Base-by-base conservation (phyloP, 2,329 filamentous ascomycete genomes). In the Tolypocladium guangdongense region DNA sequence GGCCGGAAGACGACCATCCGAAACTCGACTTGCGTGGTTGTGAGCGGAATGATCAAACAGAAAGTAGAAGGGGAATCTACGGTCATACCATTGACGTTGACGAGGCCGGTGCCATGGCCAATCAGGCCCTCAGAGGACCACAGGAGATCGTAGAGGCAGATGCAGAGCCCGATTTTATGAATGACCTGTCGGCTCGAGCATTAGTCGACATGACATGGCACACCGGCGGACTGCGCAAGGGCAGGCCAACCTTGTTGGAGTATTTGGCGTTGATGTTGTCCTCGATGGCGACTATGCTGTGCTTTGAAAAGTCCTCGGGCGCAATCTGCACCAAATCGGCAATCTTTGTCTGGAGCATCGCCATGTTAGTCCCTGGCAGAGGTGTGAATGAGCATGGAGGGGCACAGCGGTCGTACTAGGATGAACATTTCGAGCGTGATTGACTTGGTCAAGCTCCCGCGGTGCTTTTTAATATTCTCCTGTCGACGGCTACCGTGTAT, bases 181-280 rank as follows among this genome's bases (percentile, higher is more conserved):
- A 99, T 90, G 24, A 90, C 87, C 80, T 87, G 60, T 50, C 38
- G 46, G 10, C 16, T 47, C 30, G 20, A 37, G 45, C 53, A 22
- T 47, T 14, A 47, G 43, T 47, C 18, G 43, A 33, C 43, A 33
- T 33, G 27, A 33, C 10, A 47, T 11, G 8, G 43, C 27, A 20
- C 18, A 10, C 10, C 18, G 11, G 43, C 18, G 43, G 27, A 20
- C 8, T 32, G 16, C 7, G 43, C 27, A 14, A 12, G 49, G 10
- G 14, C 49, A 18, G 2, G 30, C 60, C 45, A 52, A 89, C 86
- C 71, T 92, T 93, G 73, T 99, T 96, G 55, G 92, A 84, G 70
- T 96, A 99, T 72, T 99, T 99, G 58, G 84, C 80, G 68, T 99
- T 97, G 73, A 99, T 93, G 63, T 93, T 93, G 73, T 99, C 91